Evolutionary conservation across 805 yeast species (phyloP).

Genomic region (Hanseniaspora occidentalis): DNA sequence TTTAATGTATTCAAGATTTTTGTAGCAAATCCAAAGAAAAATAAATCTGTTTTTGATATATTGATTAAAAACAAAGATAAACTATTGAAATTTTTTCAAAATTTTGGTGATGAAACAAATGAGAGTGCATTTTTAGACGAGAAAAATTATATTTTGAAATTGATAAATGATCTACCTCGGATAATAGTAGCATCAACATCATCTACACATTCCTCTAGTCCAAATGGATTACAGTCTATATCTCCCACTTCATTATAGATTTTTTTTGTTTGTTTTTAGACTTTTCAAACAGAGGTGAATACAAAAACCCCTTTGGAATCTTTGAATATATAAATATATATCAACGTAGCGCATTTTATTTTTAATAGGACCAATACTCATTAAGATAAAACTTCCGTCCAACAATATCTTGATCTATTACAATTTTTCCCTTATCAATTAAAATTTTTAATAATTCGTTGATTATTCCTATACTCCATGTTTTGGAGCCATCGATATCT

Average conservation of each 20-base stretch:
- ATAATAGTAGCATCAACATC: neutral
- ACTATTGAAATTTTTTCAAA: slow-evolving; percentile 53
- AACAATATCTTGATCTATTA: slow-evolving; percentile 55
- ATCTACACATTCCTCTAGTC: neutral
- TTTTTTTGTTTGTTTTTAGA: no score
- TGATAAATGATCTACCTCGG: slow-evolving; percentile 61
- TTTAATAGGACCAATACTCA: slow-evolving; percentile 14
- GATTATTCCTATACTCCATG: slow-evolving; percentile 58
- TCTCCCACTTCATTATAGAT: slow-evolving; percentile 1
- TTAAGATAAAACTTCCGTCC: slow-evolving; percentile 57
- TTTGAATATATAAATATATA: no score
- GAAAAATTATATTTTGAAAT: slow-evolving; percentile 63
- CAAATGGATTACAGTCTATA: neutral
- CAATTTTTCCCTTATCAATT: slow-evolving; percentile 41
- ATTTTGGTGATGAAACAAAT: slow-evolving; percentile 45
- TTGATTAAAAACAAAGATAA: slow-evolving; percentile 73
- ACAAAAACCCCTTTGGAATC: neutral
- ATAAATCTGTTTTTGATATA: slow-evolving; percentile 68
- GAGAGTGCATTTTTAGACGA: slow-evolving; percentile 64
- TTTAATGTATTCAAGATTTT: slow-evolving; percentile 89
- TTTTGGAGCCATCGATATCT: slow-evolving; percentile 26
- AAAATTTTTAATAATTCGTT: slow-evolving; percentile 51
- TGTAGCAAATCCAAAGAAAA: slow-evolving; percentile 90
- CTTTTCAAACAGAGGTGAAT: no score
- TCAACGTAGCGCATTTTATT: neutral